Conservation (phyloP, 1,284 basidiomycete genomes). For the Tremellales sp. region DNA sequence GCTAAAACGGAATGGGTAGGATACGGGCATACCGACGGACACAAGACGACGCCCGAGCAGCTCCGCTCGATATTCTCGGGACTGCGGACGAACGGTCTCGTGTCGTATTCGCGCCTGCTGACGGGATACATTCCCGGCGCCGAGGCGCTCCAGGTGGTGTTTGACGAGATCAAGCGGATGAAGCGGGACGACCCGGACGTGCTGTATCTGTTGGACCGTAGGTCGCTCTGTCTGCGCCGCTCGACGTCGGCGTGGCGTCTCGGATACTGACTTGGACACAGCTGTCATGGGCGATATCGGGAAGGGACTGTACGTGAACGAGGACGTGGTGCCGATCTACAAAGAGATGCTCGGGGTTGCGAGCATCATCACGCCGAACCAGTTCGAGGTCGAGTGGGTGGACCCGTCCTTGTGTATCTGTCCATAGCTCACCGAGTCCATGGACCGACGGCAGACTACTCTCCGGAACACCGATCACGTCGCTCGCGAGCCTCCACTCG, state of each 20-base stretch:
- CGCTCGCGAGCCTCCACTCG: constrained; percentile 61
- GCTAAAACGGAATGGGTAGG: constrained; percentile 52
- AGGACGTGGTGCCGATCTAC: constrained; percentile 86
- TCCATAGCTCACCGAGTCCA: constrained; percentile 2
- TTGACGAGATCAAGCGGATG: constrained; percentile 56
- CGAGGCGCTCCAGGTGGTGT: constrained; percentile 67
- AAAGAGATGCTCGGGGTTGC: constrained; percentile 69
- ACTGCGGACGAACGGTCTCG: constrained; percentile 65
- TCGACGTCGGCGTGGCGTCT: neutral
- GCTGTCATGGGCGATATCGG: constrained; percentile 89
- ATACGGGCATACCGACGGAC: constrained; percentile 70
- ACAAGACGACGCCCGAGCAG: constrained; percentile 66
- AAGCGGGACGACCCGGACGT: constrained; percentile 54
- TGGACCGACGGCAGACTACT: constrained; percentile 56
- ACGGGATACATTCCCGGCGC: constrained; percentile 90
- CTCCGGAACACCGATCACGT: constrained; percentile 65
- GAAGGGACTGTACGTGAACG: constrained; percentile 73
- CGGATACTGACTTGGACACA: constrained; percentile 30
- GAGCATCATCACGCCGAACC: constrained; percentile 93
- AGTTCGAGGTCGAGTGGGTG: constrained; percentile 92
- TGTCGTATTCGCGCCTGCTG: constrained; percentile 62
- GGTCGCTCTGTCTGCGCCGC: constrained; percentile 40
- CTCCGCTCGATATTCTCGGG: constrained; percentile 62
- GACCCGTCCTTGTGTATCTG: neutral
- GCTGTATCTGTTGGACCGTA: constrained; percentile 86